These are phyloP conservation scores for Hyphopichia buzzinii DNA, from an alignment of 1,139 yeast species.

Conservation along the genomic window DNA sequence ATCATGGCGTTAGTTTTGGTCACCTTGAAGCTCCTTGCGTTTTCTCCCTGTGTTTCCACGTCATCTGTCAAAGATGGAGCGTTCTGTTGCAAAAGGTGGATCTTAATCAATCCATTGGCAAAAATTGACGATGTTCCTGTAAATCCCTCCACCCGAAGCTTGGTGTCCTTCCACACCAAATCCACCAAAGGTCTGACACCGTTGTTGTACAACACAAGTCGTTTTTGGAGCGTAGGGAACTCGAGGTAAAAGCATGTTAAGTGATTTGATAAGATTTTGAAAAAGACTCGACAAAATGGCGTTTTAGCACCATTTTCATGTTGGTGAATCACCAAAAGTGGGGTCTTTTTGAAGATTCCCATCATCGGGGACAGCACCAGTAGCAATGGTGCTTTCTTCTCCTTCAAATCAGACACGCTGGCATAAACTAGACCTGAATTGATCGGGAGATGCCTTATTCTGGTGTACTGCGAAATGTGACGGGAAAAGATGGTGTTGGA, in stretches of 20 bases:
- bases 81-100: constrained; percentile 22
- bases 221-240: constrained; percentile 17
- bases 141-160: constrained; percentile 33
- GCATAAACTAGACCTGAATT: not conserved
- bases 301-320: constrained; percentile 12
- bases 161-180: constrained; percentile 24
- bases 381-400: constrained; percentile 19
- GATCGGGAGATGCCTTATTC: constrained; percentile 26
- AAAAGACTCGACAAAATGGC: constrained; percentile 32
- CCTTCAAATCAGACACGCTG: not conserved
- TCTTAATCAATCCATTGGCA: constrained; percentile 31
- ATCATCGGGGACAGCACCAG: constrained; percentile 23
- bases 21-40: constrained; percentile 13
- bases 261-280: constrained; percentile 30
- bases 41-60: constrained; percentile 4
- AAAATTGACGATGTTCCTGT: constrained; percentile 41
- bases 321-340: constrained; percentile 32
- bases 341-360: constrained; percentile 29
- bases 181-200: constrained; percentile 37
- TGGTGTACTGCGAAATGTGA: constrained; percentile 17
- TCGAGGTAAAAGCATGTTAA: constrained; percentile 34
- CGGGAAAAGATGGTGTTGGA: constrained; percentile 21
- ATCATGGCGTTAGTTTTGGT: constrained; percentile 9
- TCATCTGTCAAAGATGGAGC: constrained; percentile 23
- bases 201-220: constrained; percentile 30